These are phyloP conservation scores for Rhizopogon salebrosus DNA, from an alignment of 768 basidiomycete species.

Conservation along the genomic window DNA sequence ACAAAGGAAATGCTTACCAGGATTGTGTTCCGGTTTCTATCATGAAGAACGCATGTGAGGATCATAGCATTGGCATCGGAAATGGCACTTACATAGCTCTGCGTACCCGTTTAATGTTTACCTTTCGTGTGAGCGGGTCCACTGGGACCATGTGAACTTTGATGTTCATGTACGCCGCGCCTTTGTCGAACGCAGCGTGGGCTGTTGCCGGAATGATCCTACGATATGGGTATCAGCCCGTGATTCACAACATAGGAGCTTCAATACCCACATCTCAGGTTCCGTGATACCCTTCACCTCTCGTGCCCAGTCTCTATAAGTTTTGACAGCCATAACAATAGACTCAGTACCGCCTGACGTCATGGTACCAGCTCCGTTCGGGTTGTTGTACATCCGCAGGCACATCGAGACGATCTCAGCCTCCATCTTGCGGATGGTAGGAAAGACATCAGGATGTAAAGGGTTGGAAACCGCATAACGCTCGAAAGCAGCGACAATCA, in stretches of 20 bases:
- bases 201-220: conserved; percentile 83
- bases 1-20: conserved; percentile 44
- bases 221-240: neutral
- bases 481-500: conserved; percentile 77
- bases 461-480: conserved; percentile 86
- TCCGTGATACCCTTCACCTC: conserved; percentile 81
- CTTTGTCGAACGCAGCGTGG: conserved; percentile 96
- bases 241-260: neutral
- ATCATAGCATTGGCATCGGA: neutral
- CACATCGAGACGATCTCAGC: conserved; percentile 91
- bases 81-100: conserved; percentile 73
- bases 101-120: conserved; percentile 67
- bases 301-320: conserved; percentile 89
- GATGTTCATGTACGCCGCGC: conserved; percentile 79
- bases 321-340: conserved; percentile 93
- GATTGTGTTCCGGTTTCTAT: conserved; percentile 83
- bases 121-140: conserved; percentile 69
- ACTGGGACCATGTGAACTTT: conserved; percentile 88
- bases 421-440: conserved; percentile 94
- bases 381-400: conserved; percentile 78
- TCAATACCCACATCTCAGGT: conserved; percentile 77
- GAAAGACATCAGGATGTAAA: conserved; percentile 90
- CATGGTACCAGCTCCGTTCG: conserved; percentile 84
- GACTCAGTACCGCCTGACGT: conserved; percentile 96
- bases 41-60: neutral